Evolutionary conservation across 192 early-diverging fungal species (phyloP).

Genomic region (Umbelopsis sp.): DNA sequence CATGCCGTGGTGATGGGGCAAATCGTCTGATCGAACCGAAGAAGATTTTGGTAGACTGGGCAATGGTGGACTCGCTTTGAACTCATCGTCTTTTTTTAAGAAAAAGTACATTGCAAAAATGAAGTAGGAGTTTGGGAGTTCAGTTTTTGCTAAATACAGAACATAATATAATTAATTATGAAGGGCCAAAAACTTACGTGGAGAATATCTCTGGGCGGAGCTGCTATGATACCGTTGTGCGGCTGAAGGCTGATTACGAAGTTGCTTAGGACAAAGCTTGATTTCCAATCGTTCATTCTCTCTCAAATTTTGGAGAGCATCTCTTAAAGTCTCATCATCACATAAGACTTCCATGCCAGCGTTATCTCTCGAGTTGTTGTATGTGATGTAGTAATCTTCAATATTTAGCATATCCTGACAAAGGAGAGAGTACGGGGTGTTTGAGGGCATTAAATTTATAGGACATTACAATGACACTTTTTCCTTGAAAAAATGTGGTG

Average conservation of each 20-base stretch:
- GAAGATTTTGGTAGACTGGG: background rate
- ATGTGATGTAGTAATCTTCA: conserved; percentile 15
- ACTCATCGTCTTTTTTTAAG: background rate
- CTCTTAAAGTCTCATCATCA: conserved; percentile 9
- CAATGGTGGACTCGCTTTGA: background rate
- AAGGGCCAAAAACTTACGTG: background rate
- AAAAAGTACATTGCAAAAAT: background rate
- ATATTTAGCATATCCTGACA: conserved; percentile 18
- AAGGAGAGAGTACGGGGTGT: conserved; percentile 1
- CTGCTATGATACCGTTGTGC: background rate
- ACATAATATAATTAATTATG: background rate
- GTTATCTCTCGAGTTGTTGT: conserved; percentile 9
- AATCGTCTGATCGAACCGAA: background rate
- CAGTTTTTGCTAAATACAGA: background rate
- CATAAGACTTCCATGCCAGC: conserved; percentile 13
- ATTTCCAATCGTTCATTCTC: conserved; percentile 4
- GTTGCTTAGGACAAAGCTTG: conserved; percentile 16
- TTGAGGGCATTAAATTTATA: conserved; percentile 17
- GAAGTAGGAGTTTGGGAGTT: background rate
- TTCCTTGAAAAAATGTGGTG: background rate
- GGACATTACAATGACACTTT: conserved; percentile 3
- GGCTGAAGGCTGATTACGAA: background rate
- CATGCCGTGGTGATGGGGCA: background rate
- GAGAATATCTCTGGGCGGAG: background rate
- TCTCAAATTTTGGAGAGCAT: background rate